Conservation (phyloP, 805 yeast genomes). For the Candida ulmi region DNA sequence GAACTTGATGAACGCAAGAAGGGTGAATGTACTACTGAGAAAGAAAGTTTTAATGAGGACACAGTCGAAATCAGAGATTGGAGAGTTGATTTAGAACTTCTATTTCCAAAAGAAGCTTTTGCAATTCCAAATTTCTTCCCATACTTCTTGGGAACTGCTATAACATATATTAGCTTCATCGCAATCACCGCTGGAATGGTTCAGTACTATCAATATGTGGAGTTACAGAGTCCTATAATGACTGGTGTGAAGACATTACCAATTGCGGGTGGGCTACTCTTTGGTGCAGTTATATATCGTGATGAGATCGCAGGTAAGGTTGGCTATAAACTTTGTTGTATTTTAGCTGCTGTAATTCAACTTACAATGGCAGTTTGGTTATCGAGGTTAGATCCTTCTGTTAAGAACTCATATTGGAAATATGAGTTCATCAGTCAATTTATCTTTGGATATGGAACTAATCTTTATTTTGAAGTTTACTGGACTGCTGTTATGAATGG, state of each 20-base stretch:
- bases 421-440: constrained; percentile 22
- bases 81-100: constrained; percentile 12
- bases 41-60: background rate
- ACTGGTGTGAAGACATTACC: background rate
- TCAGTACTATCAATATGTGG: constrained; percentile 21
- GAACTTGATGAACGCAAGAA: background rate
- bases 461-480: constrained; percentile 30
- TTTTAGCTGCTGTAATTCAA: constrained; percentile 10
- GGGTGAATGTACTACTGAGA: background rate
- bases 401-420: constrained; percentile 24
- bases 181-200: constrained; percentile 15
- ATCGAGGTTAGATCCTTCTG: constrained; percentile 16
- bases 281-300: background rate
- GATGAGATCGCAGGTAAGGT: background rate
- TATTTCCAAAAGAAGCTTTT: constrained; percentile 26
- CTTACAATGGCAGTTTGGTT: constrained; percentile 20
- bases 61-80: constrained; percentile 2
- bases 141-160: constrained; percentile 11
- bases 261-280: constrained; percentile 12
- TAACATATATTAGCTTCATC: constrained; percentile 15
- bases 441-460: constrained; percentile 23
- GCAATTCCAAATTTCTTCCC: constrained; percentile 21
- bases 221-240: background rate
- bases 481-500: constrained; percentile 25
- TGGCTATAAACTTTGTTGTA: constrained; percentile 7